Evolutionary conservation across 768 basidiomycete genomes (phyloP).

Genomic region (Auriscalpium microsporum): DNA sequence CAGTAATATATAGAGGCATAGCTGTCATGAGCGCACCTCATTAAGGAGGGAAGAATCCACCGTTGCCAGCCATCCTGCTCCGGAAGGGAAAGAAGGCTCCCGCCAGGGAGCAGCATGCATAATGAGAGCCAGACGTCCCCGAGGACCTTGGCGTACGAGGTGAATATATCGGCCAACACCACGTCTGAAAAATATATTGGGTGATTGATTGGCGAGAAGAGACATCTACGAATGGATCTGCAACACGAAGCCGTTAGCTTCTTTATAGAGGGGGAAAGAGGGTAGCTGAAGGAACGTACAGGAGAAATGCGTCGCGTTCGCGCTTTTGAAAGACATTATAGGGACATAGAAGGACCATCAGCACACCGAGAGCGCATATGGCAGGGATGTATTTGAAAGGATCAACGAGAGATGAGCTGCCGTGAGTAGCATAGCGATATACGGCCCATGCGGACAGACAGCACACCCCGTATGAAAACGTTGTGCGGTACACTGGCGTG

Average conservation of each 20-base stretch:
- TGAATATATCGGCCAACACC: slow-evolving; percentile 90
- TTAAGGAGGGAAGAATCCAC: slow-evolving; percentile 76
- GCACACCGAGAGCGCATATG: slow-evolving; percentile 49
- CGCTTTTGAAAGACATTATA: slow-evolving; percentile 55
- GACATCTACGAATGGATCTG: slow-evolving; percentile 69
- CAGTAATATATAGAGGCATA: not conserved
- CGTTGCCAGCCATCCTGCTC: slow-evolving; percentile 51
- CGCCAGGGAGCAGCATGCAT: slow-evolving; percentile 80
- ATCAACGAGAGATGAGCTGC: slow-evolving; percentile 56
- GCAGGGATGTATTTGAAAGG: slow-evolving; percentile 69
- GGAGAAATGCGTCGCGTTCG: slow-evolving; percentile 71
- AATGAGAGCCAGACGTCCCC: slow-evolving; percentile 89
- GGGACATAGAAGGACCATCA: slow-evolving; percentile 57
- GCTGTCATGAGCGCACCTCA: slow-evolving; percentile 52
- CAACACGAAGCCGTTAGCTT: not conserved
- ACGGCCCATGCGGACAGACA: slow-evolving; percentile 59
- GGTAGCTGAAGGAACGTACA: slow-evolving; percentile 41
- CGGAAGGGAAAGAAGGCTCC: slow-evolving; percentile 62
- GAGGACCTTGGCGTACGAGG: slow-evolving; percentile 93
- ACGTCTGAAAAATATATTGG: slow-evolving; percentile 86
- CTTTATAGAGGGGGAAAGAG: not conserved
- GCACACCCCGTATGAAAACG: slow-evolving; percentile 50
- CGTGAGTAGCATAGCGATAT: slow-evolving; percentile 54
- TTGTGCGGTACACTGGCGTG: slow-evolving; percentile 58
- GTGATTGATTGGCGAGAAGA: slow-evolving; percentile 50